These are phyloP conservation scores for Mycena haematopus DNA, from an alignment of 768 basidiomycete species.

Conservation along the genomic window DNA sequence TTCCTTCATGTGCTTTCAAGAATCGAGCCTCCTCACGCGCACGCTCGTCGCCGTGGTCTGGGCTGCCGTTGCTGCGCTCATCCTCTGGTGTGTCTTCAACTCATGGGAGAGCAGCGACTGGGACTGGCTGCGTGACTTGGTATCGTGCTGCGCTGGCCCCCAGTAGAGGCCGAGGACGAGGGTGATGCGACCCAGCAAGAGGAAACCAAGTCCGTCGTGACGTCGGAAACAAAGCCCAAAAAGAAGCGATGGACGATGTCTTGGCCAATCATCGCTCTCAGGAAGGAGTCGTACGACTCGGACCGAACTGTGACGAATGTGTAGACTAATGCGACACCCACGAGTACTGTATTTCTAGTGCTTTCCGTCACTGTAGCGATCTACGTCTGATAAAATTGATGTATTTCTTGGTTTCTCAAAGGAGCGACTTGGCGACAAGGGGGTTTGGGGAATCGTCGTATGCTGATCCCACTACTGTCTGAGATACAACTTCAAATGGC, in stretches of 20 bases:
- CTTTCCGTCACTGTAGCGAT: not conserved
- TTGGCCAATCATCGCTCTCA: not conserved
- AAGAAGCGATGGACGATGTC: not conserved
- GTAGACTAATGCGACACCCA: not conserved
- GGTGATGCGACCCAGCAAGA: constrained; percentile 46
- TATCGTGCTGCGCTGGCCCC: not conserved
- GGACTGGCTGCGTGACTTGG: not conserved
- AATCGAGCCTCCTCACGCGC: constrained; percentile 36
- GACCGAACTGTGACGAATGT: constrained; percentile 4
- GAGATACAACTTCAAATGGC: too few species aligned
- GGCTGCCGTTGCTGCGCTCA: constrained; percentile 38
- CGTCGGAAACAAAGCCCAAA: not conserved
- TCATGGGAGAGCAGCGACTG: constrained; percentile 43
- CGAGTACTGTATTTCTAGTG: constrained; percentile 3
- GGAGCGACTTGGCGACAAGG: too few species aligned
- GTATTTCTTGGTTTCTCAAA: not conserved
- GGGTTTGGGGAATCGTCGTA: too few species aligned
- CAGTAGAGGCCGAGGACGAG: not conserved
- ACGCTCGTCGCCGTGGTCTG: constrained; percentile 40
- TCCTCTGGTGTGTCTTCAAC: constrained; percentile 53
- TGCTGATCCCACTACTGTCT: too few species aligned
- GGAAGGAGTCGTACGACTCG: constrained; percentile 13
- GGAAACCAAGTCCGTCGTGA: constrained; percentile 8
- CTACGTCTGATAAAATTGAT: not conserved
- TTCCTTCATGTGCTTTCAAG: constrained; percentile 41